Percentiles rank a stretch among this genome's conserved stretches.
These are phyloP conservation scores for Cerrena zonata DNA, from an alignment of 1,284 basidiomycete species.

Conservation along the genomic window DNA sequence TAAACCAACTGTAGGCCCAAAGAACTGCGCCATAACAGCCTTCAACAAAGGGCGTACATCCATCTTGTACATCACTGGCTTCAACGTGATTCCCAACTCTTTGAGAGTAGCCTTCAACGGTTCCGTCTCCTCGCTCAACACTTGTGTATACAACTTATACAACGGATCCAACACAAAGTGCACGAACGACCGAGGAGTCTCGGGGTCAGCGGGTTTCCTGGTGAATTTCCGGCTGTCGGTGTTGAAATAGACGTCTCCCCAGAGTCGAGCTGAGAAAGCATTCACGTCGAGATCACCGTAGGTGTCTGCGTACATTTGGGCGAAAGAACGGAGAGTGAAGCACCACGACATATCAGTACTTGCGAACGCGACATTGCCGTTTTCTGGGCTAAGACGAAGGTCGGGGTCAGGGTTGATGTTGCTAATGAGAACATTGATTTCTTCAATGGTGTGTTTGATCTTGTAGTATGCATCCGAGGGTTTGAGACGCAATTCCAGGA, in stretches of 20 bases:
- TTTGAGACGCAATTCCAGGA: constrained; percentile 92
- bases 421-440: constrained; percentile 93
- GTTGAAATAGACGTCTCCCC: constrained; percentile 98
- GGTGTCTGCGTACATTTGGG: constrained; percentile 92
- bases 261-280: constrained; percentile 80
- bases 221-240: constrained; percentile 81
- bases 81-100: constrained; percentile 79
- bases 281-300: constrained; percentile 69
- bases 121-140: constrained; percentile 87
- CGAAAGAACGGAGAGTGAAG: constrained; percentile 92
- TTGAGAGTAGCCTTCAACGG: constrained; percentile 78
- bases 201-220: constrained; percentile 77
- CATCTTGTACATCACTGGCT: constrained; percentile 95
- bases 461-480: constrained; percentile 97
- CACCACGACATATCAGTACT: constrained; percentile 97
- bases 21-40: constrained; percentile 92
- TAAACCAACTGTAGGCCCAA: constrained; percentile 82
- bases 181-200: constrained; percentile 83
- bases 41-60: constrained; percentile 93
- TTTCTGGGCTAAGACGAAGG: constrained; percentile 85
- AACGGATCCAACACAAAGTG: constrained; percentile 95
- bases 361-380: constrained; percentile 95
- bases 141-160: constrained; percentile 95
- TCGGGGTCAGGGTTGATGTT: constrained; percentile 84
- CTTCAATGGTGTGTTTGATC: constrained; percentile 97